These are phyloP conservation scores for Musa itinerans DNA, from an alignment of 176 grass and related monocot genomes.

Conservation along the genomic window DNA sequence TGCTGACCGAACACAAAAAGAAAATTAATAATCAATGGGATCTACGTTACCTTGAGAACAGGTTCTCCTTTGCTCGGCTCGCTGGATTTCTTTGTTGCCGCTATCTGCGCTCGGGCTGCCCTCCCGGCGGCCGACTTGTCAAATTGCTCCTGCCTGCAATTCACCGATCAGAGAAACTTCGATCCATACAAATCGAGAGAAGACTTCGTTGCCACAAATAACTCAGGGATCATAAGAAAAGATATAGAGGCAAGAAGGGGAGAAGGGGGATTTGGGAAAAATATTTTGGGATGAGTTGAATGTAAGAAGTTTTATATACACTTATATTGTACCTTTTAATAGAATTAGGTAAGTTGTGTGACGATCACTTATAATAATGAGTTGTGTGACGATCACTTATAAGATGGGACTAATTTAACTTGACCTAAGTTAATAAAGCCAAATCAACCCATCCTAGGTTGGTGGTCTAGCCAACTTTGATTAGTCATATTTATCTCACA, in stretches of 20 bases:
- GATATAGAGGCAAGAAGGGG: not conserved
- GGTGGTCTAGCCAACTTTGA: no score
- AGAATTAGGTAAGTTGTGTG: no score
- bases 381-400: no score
- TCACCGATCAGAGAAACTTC: not conserved
- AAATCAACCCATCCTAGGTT: no score
- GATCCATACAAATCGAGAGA: not conserved
- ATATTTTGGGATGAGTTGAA: no score
- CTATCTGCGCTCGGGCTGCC: constrained; percentile 73
- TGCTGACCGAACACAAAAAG: not conserved
- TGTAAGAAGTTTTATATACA: no score
- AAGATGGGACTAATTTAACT: no score
- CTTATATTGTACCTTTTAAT: no score
- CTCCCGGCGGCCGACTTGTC: constrained; percentile 73
- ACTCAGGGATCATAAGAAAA: not conserved
- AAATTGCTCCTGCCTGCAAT: constrained; percentile 54
- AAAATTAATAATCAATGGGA: not conserved
- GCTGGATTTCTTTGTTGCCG: constrained; percentile 62
- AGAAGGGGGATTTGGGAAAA: not conserved
- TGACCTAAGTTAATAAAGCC: no score
- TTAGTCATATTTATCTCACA: no score
- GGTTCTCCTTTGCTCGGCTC: constrained; percentile 58
- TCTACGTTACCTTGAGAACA: constrained; percentile 56
- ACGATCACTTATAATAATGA: no score
- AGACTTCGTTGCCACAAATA: not conserved